Conservation (phyloP, 257 asterid species). For the Nicotiana attenuata region DNA sequence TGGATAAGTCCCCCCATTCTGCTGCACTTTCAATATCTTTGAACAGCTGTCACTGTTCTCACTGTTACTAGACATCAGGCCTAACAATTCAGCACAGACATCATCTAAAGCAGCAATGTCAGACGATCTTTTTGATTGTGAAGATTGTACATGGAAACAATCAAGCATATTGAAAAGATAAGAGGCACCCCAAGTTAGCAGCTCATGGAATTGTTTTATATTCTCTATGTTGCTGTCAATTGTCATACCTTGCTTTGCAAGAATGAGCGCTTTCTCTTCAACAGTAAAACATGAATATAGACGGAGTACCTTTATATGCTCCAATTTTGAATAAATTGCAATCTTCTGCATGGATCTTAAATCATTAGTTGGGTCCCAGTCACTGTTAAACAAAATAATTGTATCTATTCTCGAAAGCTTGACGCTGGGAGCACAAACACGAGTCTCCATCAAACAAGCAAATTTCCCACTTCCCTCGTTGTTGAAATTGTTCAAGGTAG, state of each 20-base stretch:
- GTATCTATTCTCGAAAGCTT: constrained; percentile 39
- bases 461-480: constrained; percentile 29
- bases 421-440: constrained; percentile 43
- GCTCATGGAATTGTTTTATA: constrained; percentile 34
- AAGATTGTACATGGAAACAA: constrained; percentile 18
- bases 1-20: constrained; percentile 32
- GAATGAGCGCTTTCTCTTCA: constrained; percentile 53
- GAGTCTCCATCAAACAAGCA: constrained; percentile 51
- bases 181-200: constrained; percentile 54
- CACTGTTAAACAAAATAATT: constrained; percentile 51
- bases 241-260: constrained; percentile 46
- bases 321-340: constrained; percentile 35
- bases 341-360: constrained; percentile 50
- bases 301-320: constrained; percentile 55
- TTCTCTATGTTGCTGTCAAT: constrained; percentile 26
- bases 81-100: constrained; percentile 39
- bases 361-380: constrained; percentile 62
- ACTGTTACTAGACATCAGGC: constrained; percentile 31
- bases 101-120: constrained; percentile 39
- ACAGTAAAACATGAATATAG: constrained; percentile 47
- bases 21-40: constrained; percentile 26
- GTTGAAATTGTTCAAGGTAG: constrained; percentile 33
- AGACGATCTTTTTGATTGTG: constrained; percentile 13
- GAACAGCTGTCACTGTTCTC: constrained; percentile 7
- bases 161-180: constrained; percentile 41